Evolutionary conservation across 768 basidiomycete species (phyloP), one percentile per base, ranked within the genome.

Genomic region (Phallus indusiatus): DNA sequence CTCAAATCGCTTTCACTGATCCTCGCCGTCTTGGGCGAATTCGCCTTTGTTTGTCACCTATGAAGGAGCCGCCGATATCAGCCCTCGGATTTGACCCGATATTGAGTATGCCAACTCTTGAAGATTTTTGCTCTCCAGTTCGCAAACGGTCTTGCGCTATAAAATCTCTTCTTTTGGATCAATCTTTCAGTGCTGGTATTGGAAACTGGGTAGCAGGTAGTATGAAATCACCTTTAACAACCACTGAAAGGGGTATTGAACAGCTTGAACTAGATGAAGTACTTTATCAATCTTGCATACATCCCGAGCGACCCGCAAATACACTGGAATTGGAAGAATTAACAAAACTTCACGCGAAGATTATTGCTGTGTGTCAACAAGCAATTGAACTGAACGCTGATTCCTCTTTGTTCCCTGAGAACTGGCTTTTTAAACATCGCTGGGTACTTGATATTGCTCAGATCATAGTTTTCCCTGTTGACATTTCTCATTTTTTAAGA

Each of bases 191-290:
- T 62, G 87, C 88, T 11, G 89, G 89, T 1, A 80, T 91, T 10
- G 86, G 89, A 3, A 91, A 90, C 67, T 90, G 88, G 84, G 81
- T 90, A 18, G 88, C 88, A 64, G 86, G 86, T 47, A 66, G 86
- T 47, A 66, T 70, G 65, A 35, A 33, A 11, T 35, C 51, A 54
- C 47, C 61, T 51, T 48, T 60, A 57, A 28, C 33, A 47, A 35
- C 24, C 20, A 34, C 7, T 28, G 7, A 28, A 28, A 28, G 7
- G 20, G 10, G 21, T 47, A 16, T 56, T 11, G 6, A 46, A 34
- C 1, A 9, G 20, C 8, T 6, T 47, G 49, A 28, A 11, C 4
- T 60, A 83, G 84, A 87, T 67, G 85, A 88, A 70, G 81, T 90
- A 50, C 68, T 90, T 42, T 90, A 88, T 68, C 84, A 90, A 66